Conservation (phyloP, 495 filamentous ascomycete species). For the Daldinia caldariorum region DNA sequence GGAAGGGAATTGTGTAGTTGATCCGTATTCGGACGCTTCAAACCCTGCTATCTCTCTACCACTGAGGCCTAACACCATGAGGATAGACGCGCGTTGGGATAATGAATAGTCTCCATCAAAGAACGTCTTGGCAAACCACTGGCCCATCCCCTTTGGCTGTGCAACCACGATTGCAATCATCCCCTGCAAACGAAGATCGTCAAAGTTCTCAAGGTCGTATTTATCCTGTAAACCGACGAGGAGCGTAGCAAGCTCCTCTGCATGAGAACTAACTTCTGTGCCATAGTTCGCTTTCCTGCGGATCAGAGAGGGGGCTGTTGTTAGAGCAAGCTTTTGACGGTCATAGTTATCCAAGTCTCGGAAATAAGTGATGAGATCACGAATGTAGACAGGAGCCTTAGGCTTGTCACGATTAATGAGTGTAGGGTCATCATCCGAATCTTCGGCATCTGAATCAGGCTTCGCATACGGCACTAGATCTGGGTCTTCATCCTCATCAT, state of each 20-base stretch:
- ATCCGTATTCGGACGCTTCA: conserved; percentile 67
- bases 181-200: conserved; percentile 78
- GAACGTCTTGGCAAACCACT: conserved; percentile 84
- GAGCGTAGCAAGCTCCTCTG: conserved; percentile 78
- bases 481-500: conserved; percentile 70
- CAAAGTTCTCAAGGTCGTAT: conserved; percentile 77
- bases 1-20: conserved; percentile 69
- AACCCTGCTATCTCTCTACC: conserved; percentile 90
- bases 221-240: conserved; percentile 85
- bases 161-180: conserved; percentile 86
- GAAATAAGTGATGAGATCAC: conserved; percentile 82
- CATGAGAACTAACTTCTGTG: conserved; percentile 84
- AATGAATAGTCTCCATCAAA: conserved; percentile 93
- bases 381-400: conserved; percentile 88
- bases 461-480: conserved; percentile 86
- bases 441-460: conserved; percentile 90
- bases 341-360: conserved; percentile 86
- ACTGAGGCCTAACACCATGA: conserved; percentile 81
- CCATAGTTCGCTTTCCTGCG: conserved; percentile 89
- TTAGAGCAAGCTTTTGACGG: conserved; percentile 79
- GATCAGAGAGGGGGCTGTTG: conserved; percentile 79
- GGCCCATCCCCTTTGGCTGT: conserved; percentile 78
- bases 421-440: conserved; percentile 92
- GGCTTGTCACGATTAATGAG: conserved; percentile 83
- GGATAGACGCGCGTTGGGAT: conserved; percentile 79